Base-by-base conservation (phyloP, 1,139 yeast genomes). In the Yamadazyma epiphylla region DNA sequence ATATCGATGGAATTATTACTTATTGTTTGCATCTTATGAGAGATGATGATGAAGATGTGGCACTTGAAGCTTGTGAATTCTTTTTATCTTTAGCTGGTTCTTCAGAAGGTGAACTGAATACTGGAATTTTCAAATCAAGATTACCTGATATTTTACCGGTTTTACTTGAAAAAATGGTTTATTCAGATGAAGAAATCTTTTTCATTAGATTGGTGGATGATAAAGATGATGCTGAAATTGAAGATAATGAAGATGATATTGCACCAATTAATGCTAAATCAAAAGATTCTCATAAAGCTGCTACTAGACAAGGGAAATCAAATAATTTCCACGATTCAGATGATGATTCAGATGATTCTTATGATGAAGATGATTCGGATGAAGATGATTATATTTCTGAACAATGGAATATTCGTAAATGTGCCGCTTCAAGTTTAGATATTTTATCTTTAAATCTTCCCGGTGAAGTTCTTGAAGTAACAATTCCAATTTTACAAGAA, bases 11-110 rank as follows among this genome's bases (percentile, higher is more conserved):
- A 4, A 88, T 91, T 12, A 74, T 91, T 29, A 76, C 80, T 43
- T 91, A 85, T 60, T 80, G 91, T 51, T 58, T 87, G 35, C 96
- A 89, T 54, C 74, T 89, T 39, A 78, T 91, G 64, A 74, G 74
- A 38, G 78, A 73, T 41, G 59, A 62, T 7, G 61, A 63, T 14
- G 94, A 84, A 40, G 80, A 71, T 33, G 94, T 88, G 24, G 84
- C 95, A 0, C 64, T 88, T 29, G 96, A 88, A 53, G 97, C 95
- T 3, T 87, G 96, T 57, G 98, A 91, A 58, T 88, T 91, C 47
- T 64, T 94, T 40, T 69, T 91, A 31, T 79, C 85, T 2, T 67
- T 91, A 35, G 78, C 94, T 1, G 82, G 87, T 9, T 49, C 62
- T 11, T 50, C 62, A 1, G 60, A 53, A 24, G 61, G 77, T 11